Percentiles rank a stretch among this genome's conserved stretches.
These are phyloP conservation scores for Craspedostauros australis DNA, from an alignment of 108 stramenopile genomes.

Conservation along the genomic window DNA sequence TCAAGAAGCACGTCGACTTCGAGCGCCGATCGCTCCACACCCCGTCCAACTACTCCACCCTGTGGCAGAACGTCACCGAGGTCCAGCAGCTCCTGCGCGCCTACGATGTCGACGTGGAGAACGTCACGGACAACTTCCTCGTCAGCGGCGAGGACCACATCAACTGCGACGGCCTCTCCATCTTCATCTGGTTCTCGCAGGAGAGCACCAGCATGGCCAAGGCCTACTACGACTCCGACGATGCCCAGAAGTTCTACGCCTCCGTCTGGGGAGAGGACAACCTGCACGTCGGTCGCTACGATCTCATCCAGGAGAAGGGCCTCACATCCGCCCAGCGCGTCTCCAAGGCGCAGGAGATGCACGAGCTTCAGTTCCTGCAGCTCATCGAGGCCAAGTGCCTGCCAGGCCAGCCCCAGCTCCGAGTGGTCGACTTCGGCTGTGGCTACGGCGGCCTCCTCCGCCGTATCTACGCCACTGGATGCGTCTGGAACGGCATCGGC, in stretches of 20 bases:
- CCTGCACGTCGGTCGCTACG: conserved; percentile 37
- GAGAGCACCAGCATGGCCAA: conserved; percentile 21
- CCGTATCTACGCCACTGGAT: conserved; percentile 20
- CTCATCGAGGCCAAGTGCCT: conserved; percentile 14
- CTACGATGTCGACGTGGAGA: conserved; percentile 25
- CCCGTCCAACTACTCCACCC: conserved; percentile 27
- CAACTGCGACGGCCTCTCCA: conserved; percentile 21
- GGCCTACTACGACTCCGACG: conserved; percentile 42
- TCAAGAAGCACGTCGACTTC: conserved; percentile 40
- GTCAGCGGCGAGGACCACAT: conserved; percentile 22
- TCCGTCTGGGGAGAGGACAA: conserved; percentile 42
- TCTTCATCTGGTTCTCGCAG: conserved; percentile 42
- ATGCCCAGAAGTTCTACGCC: conserved; percentile 43
- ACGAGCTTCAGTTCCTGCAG: conserved; percentile 26
- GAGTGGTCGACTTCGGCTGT: conserved; percentile 37
- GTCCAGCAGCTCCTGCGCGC: conserved; percentile 24
- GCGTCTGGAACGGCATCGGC: conserved; percentile 37
- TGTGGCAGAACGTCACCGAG: conserved; percentile 27
- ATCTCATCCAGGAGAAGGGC: conserved; percentile 14
- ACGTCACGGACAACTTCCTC: conserved; percentile 9
- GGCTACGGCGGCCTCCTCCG: conserved; percentile 40
- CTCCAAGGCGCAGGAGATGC: conserved; percentile 24
- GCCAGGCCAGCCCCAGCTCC: conserved; percentile 12
- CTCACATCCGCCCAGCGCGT: conserved; percentile 18
- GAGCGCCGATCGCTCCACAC: conserved; percentile 20